Evolutionary conservation across 192 early-diverging fungal species (phyloP).

Genomic region (Backusella circina): DNA sequence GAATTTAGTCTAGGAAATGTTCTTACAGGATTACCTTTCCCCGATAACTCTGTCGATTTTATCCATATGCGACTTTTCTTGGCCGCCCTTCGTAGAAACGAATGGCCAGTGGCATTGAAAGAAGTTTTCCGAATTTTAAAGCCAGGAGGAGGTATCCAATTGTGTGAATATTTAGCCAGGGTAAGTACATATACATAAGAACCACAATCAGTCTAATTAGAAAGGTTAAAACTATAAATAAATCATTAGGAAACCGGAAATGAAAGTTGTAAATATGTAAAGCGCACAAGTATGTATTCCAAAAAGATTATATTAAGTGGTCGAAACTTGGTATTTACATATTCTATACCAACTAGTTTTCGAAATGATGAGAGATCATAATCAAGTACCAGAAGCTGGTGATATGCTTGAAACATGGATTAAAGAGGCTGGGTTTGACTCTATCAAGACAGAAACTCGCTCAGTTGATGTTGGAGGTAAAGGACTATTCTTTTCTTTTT

Average conservation of each 20-base stretch:
- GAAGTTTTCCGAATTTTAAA: constrained; percentile 18
- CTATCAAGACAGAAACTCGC: neutral
- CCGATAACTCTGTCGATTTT: constrained; percentile 29
- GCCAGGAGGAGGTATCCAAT: constrained; percentile 22
- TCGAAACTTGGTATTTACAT: neutral
- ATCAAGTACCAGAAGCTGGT: neutral
- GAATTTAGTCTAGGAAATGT: constrained; percentile 25
- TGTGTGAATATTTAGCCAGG: constrained; percentile 11
- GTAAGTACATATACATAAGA: neutral
- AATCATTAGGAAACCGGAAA: constrained; percentile 4
- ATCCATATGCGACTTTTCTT: constrained; percentile 20
- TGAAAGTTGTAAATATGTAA: neutral
- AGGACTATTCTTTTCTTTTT: neutral
- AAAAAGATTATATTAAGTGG: neutral
- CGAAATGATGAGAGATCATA: neutral
- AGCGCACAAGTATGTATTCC: neutral
- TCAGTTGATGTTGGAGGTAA: neutral
- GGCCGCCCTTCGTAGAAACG: neutral
- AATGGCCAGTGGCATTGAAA: constrained; percentile 14
- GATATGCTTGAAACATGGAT: neutral
- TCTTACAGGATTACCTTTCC: constrained; percentile 16
- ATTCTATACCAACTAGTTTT: neutral
- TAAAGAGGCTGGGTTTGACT: neutral
- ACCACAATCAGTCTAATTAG: neutral
- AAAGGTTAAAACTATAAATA: neutral